phyloP scores from a whole-genome alignment of 352 stramenopile genomes.

The Thalassiosira allenii region DNA sequence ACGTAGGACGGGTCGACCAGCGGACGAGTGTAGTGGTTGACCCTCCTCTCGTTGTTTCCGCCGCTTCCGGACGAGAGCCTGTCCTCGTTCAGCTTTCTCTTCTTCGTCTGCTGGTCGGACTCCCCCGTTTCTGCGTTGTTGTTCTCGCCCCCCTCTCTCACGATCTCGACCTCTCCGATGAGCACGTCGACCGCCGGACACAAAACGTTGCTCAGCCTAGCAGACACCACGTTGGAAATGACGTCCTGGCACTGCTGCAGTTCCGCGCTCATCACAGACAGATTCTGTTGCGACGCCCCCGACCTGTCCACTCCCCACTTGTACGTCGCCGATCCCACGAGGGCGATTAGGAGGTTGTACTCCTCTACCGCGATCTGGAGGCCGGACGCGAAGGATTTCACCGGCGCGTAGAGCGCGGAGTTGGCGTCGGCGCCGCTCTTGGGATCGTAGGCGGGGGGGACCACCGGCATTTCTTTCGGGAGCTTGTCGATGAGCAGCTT shows the following conservation, averaged over 20 bases:
- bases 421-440: not conserved
- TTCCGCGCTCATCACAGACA: conserved; percentile 68
- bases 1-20: conserved; percentile 75
- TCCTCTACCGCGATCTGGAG: conserved; percentile 75
- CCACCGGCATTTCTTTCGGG: conserved; percentile 44
- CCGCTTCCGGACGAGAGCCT: not conserved
- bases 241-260: conserved; percentile 75
- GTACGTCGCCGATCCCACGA: conserved; percentile 72
- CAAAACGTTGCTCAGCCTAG: conserved; percentile 77
- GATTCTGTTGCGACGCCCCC: conserved; percentile 82
- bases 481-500: conserved; percentile 46
- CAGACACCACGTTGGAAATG: conserved; percentile 63
- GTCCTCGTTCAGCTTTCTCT: conserved; percentile 47
- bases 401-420: conserved; percentile 12
- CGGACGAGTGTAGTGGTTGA: conserved; percentile 73
- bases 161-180: conserved; percentile 64
- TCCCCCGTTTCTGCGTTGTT: too few relatives aligned
- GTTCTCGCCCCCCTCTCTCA: conserved; percentile 17
- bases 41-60: conserved; percentile 28
- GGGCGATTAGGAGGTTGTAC: conserved; percentile 74
- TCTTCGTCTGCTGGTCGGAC: too few relatives aligned
- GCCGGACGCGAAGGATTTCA: conserved; percentile 63
- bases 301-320: conserved; percentile 78
- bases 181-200: conserved; percentile 78
- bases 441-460: conserved; percentile 41